Percentiles rank a stretch among this genome's conserved stretches.
Conservation (phyloP, 2,329 filamentous ascomycete genomes). For the Pyrenophora seminiperda region DNA sequence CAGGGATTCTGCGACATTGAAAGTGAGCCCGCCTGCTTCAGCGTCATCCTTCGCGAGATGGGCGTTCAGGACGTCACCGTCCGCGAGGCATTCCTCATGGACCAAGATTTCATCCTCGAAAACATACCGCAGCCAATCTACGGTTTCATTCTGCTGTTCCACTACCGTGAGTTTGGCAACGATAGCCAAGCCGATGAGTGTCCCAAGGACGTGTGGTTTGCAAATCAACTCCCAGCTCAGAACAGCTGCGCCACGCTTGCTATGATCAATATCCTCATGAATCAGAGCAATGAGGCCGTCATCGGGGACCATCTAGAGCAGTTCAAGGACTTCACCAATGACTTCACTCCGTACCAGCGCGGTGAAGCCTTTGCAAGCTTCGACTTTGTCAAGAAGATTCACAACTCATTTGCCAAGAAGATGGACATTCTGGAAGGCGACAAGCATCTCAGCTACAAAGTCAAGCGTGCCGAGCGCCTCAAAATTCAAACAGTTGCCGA, state of each 20-base stretch:
- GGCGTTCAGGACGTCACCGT: conserved; percentile 75
- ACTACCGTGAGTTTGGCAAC: conserved; percentile 63
- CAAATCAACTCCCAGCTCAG: conserved; percentile 72
- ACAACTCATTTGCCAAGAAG: conserved; percentile 84
- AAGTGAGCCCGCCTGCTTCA: conserved; percentile 87
- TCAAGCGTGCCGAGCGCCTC: conserved; percentile 47
- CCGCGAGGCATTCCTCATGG: conserved; percentile 76
- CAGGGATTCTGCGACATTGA: conserved; percentile 83
- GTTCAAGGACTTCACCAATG: conserved; percentile 74
- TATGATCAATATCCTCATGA: conserved; percentile 92
- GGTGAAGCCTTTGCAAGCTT: conserved; percentile 78
- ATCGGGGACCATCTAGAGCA: conserved; percentile 71
- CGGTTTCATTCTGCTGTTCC: conserved; percentile 88
- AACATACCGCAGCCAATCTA: conserved; percentile 57
- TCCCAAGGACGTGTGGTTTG: conserved; percentile 81
- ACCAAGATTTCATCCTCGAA: conserved; percentile 48
- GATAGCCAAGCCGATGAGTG: conserved; percentile 60
- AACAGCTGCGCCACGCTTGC: conserved; percentile 94
- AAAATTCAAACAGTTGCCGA: conserved; percentile 20
- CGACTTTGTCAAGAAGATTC: conserved; percentile 75
- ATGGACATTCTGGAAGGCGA: conserved; percentile 69
- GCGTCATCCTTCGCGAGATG: conserved; percentile 78
- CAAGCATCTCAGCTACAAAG: conserved; percentile 68
- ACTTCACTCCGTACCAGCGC: conserved; percentile 72
- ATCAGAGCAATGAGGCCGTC: conserved; percentile 60